phyloP scores from a whole-genome alignment of 257 asterid species.

The Plantago elongata region DNA sequence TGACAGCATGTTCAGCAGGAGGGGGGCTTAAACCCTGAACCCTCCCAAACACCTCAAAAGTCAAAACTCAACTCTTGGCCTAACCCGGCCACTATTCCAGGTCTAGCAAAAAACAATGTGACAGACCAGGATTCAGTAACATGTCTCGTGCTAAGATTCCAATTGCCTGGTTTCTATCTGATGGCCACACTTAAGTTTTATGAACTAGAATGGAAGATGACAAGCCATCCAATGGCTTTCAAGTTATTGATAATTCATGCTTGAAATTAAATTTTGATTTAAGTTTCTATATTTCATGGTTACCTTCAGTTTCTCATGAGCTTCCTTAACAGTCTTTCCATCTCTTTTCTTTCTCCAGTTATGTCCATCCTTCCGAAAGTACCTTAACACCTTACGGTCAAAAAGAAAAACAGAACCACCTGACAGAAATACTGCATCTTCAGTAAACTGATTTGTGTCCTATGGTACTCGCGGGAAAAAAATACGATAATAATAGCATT shows the following conservation, averaged over 20 bases:
- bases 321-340: conserved; percentile 96
- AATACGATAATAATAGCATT: too few species aligned
- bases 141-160: not conserved
- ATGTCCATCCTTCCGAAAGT: conserved; percentile 95
- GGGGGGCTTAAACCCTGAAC: not conserved
- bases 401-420: conserved; percentile 98
- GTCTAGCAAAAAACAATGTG: too few species aligned
- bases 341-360: conserved; percentile 96
- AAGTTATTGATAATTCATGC: conserved; percentile 2
- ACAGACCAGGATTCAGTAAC: not conserved
- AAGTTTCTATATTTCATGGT: conserved; percentile 23
- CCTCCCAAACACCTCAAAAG: too few species aligned
- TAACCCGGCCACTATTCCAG: too few species aligned
- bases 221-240: conserved; percentile 3
- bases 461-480: too few species aligned
- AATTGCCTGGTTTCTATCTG: conserved; percentile 1
- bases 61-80: too few species aligned
- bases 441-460: conserved; percentile 19
- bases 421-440: conserved; percentile 29
- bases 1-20: too few species aligned
- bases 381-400: conserved; percentile 85
- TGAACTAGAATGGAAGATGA: not conserved
- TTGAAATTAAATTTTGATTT: conserved; percentile 10
- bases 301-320: conserved; percentile 96
- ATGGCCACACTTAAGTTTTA: not conserved